phyloP scores from a whole-genome alignment of 1,284 basidiomycete species.

The Ceratobasidium sp. region DNA sequence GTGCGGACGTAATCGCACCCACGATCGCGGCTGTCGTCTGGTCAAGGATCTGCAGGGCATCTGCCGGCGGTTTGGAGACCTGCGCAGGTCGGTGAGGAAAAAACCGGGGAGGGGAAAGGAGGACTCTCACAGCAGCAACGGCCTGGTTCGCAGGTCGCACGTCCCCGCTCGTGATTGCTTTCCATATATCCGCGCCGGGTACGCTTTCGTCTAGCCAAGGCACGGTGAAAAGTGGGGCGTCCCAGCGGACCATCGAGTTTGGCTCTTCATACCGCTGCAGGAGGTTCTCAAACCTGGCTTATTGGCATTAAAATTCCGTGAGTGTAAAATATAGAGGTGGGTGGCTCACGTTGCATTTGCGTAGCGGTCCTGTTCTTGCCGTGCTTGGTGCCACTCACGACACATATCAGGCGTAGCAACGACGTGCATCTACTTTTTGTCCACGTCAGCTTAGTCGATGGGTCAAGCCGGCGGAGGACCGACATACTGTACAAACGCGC shows the following conservation, averaged over 20 bases:
- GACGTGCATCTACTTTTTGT: constrained; percentile 73
- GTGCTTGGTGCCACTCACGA: constrained; percentile 77
- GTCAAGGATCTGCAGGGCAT: constrained; percentile 84
- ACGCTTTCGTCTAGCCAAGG: constrained; percentile 79
- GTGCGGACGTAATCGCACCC: constrained; percentile 74
- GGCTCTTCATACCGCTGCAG: constrained; percentile 94
- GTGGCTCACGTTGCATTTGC: constrained; percentile 81
- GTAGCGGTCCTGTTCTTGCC: constrained; percentile 69
- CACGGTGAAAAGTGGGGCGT: constrained; percentile 92
- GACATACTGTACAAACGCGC: constrained; percentile 86
- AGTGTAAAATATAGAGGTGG: constrained; percentile 20
- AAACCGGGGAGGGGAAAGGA: neutral
- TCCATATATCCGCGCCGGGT: constrained; percentile 83
- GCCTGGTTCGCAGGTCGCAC: constrained; percentile 91
- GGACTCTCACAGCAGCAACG: constrained; percentile 78
- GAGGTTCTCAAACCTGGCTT: constrained; percentile 85
- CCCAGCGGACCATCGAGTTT: constrained; percentile 97
- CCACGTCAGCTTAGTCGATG: constrained; percentile 41
- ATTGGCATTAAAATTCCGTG: constrained; percentile 29
- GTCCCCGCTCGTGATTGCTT: constrained; percentile 80
- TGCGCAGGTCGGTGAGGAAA: constrained; percentile 55
- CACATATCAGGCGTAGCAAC: constrained; percentile 85
- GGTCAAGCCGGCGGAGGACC: neutral
- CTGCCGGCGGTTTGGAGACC: constrained; percentile 82
- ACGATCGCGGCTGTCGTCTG: constrained; percentile 76